Conservation (phyloP, 108 stramenopile species). For the Cyclotella kingstonii region DNA sequence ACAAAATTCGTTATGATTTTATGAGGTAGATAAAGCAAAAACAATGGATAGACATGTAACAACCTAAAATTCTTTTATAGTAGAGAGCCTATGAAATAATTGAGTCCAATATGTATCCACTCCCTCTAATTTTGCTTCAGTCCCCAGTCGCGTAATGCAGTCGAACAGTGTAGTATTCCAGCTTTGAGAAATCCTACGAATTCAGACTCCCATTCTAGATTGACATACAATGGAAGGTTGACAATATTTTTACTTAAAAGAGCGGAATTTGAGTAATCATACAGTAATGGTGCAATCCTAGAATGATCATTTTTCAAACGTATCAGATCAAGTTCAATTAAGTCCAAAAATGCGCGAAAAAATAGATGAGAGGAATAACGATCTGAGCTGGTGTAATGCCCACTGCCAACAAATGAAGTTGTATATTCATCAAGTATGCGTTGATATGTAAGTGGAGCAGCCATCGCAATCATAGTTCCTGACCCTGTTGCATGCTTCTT, state of each 20-base stretch:
- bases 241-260: slow-evolving; percentile 37
- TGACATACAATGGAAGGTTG: slow-evolving; percentile 68
- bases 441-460: slow-evolving; percentile 67
- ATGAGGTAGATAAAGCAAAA: too few species aligned
- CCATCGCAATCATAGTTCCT: not conserved
- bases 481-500: slow-evolving; percentile 8
- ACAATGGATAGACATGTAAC: too few species aligned
- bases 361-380: slow-evolving; percentile 38
- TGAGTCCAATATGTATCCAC: too few species aligned
- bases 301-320: slow-evolving; percentile 67
- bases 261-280: slow-evolving; percentile 36
- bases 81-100: too few species aligned
- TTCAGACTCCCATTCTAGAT: slow-evolving; percentile 64
- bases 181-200: slow-evolving; percentile 53
- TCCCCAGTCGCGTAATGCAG: slow-evolving; percentile 81
- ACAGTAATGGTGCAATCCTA: slow-evolving; percentile 69
- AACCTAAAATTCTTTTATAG: too few species aligned
- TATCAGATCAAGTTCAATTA: slow-evolving; percentile 67
- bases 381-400: slow-evolving; percentile 35
- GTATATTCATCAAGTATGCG: slow-evolving; percentile 78
- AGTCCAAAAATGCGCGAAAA: slow-evolving; percentile 49
- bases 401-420: slow-evolving; percentile 43
- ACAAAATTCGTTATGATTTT: too few species aligned
- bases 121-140: slow-evolving; percentile 41
- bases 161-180: slow-evolving; percentile 64